Evolutionary conservation across 2,329 filamentous ascomycete genomes (phyloP).

Genomic region (Dryadomyces quercivorus): DNA sequence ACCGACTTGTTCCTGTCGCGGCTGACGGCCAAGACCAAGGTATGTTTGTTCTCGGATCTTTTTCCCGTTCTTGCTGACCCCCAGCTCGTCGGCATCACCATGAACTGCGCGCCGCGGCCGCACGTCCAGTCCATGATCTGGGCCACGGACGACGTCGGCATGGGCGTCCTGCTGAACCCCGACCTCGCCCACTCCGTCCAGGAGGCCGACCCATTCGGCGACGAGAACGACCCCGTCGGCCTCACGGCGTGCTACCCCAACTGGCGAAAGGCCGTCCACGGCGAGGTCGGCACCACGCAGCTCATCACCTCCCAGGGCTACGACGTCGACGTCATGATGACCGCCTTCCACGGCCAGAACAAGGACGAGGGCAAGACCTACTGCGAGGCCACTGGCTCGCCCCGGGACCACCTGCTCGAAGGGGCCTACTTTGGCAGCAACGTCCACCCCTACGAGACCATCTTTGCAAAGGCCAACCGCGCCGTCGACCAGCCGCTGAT

Average conservation of each 20-base stretch:
- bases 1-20: conserved; percentile 20
- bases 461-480: conserved; percentile 24
- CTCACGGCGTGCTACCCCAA: conserved; percentile 19
- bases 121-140: conserved; percentile 26
- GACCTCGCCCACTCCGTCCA: conserved; percentile 10
- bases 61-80: not conserved
- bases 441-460: conserved; percentile 25
- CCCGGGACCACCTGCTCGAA: conserved; percentile 11
- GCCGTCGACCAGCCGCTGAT: conserved; percentile 18
- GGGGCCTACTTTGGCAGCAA: conserved; percentile 20
- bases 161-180: conserved; percentile 22
- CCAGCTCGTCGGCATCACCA: conserved; percentile 23
- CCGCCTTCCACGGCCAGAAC: conserved; percentile 15
- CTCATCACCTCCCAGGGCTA: conserved; percentile 19
- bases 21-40: conserved; percentile 20
- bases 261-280: conserved; percentile 17
- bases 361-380: not conserved
- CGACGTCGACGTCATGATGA: conserved; percentile 22
- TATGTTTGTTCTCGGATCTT: not conserved
- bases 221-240: conserved; percentile 15
- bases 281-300: conserved; percentile 20
- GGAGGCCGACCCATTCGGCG: conserved; percentile 14
- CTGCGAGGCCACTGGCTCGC: conserved; percentile 16
- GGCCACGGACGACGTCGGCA: conserved; percentile 25
- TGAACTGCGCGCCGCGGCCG: conserved; percentile 21